A percentile compares a stretch with the other conserved stretches of the same genome.
Conservation (phyloP, 2,329 filamentous ascomycete species). For the Ceratocystis eucalypticola region DNA sequence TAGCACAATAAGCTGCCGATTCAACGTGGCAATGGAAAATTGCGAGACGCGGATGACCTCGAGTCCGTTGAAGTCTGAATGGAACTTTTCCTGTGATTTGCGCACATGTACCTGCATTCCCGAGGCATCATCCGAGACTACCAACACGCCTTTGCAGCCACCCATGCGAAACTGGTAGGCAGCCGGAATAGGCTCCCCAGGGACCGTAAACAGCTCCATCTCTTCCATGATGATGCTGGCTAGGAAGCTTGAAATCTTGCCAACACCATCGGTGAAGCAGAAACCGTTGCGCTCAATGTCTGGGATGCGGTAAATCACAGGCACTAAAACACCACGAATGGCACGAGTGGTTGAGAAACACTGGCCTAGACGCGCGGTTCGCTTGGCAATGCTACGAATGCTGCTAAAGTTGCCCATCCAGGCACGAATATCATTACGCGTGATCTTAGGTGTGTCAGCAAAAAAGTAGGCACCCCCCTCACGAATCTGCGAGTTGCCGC, state of each 20-base stretch:
- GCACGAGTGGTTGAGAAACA: slow-evolving; percentile 88
- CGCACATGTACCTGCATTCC: slow-evolving; percentile 62
- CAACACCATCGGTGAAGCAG: slow-evolving; percentile 83
- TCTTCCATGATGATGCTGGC: slow-evolving; percentile 61
- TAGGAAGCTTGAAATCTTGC: slow-evolving; percentile 72
- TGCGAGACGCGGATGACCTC: slow-evolving; percentile 77
- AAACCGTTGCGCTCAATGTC: slow-evolving; percentile 58
- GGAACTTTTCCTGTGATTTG: slow-evolving; percentile 79
- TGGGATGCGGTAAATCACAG: slow-evolving; percentile 44
- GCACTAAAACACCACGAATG: slow-evolving; percentile 49
- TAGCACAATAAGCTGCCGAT: slow-evolving; percentile 81
- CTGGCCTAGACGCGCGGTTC: slow-evolving; percentile 78
- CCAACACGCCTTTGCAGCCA: slow-evolving; percentile 81
- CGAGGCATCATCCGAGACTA: slow-evolving; percentile 55
- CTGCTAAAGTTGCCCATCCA: slow-evolving; percentile 80
- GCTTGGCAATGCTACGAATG: slow-evolving; percentile 76
- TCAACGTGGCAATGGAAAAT: slow-evolving; percentile 65
- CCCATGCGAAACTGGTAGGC: slow-evolving; percentile 86
- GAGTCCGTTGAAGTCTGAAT: slow-evolving; percentile 52
- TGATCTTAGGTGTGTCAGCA: slow-evolving; percentile 51
- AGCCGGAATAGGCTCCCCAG: slow-evolving; percentile 43
- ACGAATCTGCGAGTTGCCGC: slow-evolving; percentile 87
- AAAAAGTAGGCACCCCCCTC: slow-evolving; percentile 93
- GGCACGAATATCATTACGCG: slow-evolving; percentile 60
- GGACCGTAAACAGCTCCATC: slow-evolving; percentile 36